Conservation (phyloP, 805 yeast species). For the Komagataella phaffii region DNA sequence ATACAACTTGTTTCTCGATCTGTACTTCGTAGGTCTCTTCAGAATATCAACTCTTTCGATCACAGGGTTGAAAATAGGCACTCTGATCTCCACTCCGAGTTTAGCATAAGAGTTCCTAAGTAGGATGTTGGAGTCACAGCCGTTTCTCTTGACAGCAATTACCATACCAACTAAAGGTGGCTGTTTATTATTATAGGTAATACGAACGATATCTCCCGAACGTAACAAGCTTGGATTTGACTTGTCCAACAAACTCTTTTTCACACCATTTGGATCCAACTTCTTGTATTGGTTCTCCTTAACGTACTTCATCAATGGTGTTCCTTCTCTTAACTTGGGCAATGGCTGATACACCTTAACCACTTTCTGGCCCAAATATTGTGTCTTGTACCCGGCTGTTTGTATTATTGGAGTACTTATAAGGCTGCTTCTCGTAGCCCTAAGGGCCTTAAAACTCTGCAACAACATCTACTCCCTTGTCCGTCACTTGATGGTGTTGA, state of each 20-base stretch:
- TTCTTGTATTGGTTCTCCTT: constrained; percentile 36
- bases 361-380: not conserved
- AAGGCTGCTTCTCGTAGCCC: not conserved
- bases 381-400: not conserved
- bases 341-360: constrained; percentile 32
- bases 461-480: not conserved
- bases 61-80: constrained; percentile 71
- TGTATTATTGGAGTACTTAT: not conserved
- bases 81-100: constrained; percentile 74
- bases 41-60: constrained; percentile 67
- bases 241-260: constrained; percentile 39
- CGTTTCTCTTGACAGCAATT: constrained; percentile 60
- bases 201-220: constrained; percentile 74
- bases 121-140: constrained; percentile 61
- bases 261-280: constrained; percentile 64
- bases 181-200: constrained; percentile 48
- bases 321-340: constrained; percentile 33
- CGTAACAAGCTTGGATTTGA: constrained; percentile 37
- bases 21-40: constrained; percentile 59
- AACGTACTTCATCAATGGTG: constrained; percentile 27
- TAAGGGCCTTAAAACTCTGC: not conserved
- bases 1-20: constrained; percentile 76
- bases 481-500: not conserved
- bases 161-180: constrained; percentile 69
- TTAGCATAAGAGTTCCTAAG: constrained; percentile 73